Evolutionary conservation across 106 monocot genomes (phyloP).

Genomic region (Apostasia ramifera): DNA sequence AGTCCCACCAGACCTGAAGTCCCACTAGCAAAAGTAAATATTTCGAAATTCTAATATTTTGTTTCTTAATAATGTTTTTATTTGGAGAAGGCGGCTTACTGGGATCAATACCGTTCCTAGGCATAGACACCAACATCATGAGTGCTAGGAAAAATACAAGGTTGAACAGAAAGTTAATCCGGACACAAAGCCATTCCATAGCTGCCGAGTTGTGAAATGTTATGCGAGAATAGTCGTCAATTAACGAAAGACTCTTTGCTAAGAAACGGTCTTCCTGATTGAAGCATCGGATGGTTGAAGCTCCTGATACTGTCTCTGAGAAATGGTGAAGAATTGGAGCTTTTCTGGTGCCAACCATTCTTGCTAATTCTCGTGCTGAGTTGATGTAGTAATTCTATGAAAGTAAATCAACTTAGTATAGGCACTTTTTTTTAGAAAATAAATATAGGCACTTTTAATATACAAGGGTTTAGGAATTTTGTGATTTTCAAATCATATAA

Average conservation of each 20-base stretch:
- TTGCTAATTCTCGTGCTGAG: slow-evolving; percentile 77
- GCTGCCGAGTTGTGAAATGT: slow-evolving; percentile 82
- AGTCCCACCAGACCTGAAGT: slow-evolving; percentile 81
- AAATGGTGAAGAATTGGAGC: slow-evolving; percentile 91
- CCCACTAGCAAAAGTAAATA: slow-evolving; percentile 6
- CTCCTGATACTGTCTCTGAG: slow-evolving; percentile 64
- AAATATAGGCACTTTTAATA: too few species aligned
- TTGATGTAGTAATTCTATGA: slow-evolving; percentile 76
- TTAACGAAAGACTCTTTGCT: slow-evolving; percentile 28
- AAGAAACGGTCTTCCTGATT: slow-evolving; percentile 60
- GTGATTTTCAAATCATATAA: too few species aligned
- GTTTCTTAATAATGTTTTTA: background rate
- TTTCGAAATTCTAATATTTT: background rate
- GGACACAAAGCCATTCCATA: slow-evolving; percentile 87
- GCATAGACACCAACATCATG: slow-evolving; percentile 56
- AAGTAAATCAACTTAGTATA: background rate
- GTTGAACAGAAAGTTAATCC: slow-evolving; percentile 84
- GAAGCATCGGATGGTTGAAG: slow-evolving; percentile 77
- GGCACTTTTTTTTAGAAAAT: too few species aligned
- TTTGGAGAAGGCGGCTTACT: slow-evolving; percentile 35
- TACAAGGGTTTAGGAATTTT: too few species aligned
- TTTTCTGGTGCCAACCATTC: slow-evolving; percentile 79
- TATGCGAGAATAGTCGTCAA: slow-evolving; percentile 76
- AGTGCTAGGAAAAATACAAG: slow-evolving; percentile 55
- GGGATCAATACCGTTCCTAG: slow-evolving; percentile 57